Base-by-base conservation (phyloP, 2,329 filamentous ascomycete genomes). In the Fusarium pseudoanthophilum region DNA sequence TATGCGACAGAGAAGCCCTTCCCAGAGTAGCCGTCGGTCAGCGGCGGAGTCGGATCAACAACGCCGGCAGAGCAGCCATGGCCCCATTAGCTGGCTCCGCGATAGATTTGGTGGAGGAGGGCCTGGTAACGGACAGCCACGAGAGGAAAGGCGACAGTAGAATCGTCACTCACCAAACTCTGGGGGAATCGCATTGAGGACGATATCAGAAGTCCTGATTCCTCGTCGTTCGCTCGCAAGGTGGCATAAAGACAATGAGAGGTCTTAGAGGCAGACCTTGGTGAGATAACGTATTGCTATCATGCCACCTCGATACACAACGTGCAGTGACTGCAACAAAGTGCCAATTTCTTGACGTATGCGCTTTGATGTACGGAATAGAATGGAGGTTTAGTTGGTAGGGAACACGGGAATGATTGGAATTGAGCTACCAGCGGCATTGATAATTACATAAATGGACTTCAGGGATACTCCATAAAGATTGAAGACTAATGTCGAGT, bases 71-170 rank as follows among this genome's bases (percentile, higher is more conserved):
- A 78, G 81, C n/a, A 78, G 79, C 7, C 75, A 79, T 43, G 82
- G 83, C 6, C 82, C 84, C 37, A 72, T 86, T 3, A 79, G 80
- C 64, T 87, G 85, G 85, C 73, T 87, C 26, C 82, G 85, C 52
- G 83, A 83, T 48, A 82, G 81, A 43, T 85, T 87, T 39, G 72
- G 80, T 10, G 77, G 79, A 61, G 77, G 79, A 62, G 77, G 78
- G 21, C 76, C 77, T 18, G 69, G 71, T 11, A 74, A 76, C 42
- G 77, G 79, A 32, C 73, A 78, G 20, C 75, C 77, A 34, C 78
- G 80, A 26, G 79, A 80, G 30, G 77, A 76, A 64, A 74, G 76
- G 53, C 78, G 77, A 49, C 70, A 75, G 55, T 81, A 80, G 77
- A 65, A 63, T 32, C 37, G 60, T 58, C 60, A 64, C 62, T 64